Conservation (phyloP, 2,329 filamentous ascomycete genomes). For the Talaromyces marneffei region DNA sequence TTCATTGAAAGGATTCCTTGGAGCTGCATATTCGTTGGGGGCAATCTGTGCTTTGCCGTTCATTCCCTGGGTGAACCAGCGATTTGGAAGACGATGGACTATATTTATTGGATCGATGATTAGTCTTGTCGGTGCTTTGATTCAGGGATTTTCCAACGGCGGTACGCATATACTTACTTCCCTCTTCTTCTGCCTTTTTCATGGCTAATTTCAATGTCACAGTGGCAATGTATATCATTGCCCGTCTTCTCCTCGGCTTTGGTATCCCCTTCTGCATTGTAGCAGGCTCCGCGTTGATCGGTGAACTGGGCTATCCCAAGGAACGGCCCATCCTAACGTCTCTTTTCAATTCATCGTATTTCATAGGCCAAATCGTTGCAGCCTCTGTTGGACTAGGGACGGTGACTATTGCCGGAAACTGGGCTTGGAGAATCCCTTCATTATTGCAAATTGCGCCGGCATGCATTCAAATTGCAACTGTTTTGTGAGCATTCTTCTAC, state of each 20-base stretch:
- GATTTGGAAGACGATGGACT: constrained; percentile 52
- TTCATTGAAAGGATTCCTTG: constrained; percentile 46
- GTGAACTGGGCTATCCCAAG: constrained; percentile 57
- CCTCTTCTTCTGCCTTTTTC: background rate
- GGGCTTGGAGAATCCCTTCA: constrained; percentile 46
- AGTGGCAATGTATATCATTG: constrained; percentile 56
- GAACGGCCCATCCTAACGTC: constrained; percentile 56
- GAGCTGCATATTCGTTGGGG: constrained; percentile 55
- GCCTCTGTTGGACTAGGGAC: constrained; percentile 27
- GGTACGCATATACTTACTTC: constrained; percentile 32
- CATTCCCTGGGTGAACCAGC: constrained; percentile 52
- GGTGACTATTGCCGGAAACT: constrained; percentile 31
- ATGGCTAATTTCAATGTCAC: background rate
- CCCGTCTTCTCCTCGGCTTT: constrained; percentile 55
- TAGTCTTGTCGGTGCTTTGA: constrained; percentile 51
- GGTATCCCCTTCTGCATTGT: constrained; percentile 58
- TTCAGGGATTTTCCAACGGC: constrained; percentile 50
- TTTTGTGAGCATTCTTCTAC: constrained; percentile 17
- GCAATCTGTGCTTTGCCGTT: constrained; percentile 55
- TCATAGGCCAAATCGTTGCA: constrained; percentile 24
- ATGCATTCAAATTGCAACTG: constrained; percentile 21
- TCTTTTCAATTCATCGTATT: constrained; percentile 51
- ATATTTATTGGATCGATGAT: constrained; percentile 51
- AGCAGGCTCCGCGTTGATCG: constrained; percentile 53
- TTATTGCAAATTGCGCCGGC: constrained; percentile 36